phyloP scores from a whole-genome alignment of 768 basidiomycete genomes.

The Phlebiopsis flavidoalba region DNA sequence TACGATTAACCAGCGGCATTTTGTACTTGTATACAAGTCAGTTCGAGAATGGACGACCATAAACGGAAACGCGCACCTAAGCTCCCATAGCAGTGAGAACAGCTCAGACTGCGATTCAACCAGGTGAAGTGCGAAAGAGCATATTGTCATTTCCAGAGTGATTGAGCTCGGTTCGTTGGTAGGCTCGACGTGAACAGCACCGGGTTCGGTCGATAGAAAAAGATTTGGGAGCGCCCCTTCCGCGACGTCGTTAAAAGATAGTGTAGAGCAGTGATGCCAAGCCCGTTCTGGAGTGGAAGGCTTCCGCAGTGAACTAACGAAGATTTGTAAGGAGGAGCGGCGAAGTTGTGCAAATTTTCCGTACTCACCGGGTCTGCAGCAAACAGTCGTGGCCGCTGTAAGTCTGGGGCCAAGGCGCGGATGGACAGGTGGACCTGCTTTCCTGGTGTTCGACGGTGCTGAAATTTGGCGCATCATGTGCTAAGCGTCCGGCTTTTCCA shows the following conservation, averaged over 20 bases:
- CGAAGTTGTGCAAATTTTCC: neutral
- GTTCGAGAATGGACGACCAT: neutral
- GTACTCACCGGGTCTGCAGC: constrained; percentile 50
- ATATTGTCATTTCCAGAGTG: constrained; percentile 57
- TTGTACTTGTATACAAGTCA: constrained; percentile 28
- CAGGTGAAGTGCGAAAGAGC: constrained; percentile 74
- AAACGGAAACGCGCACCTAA: constrained; percentile 26
- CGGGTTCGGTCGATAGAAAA: neutral
- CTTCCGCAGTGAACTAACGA: constrained; percentile 52
- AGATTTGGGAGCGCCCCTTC: constrained; percentile 44
- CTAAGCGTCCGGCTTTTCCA: constrained; percentile 34
- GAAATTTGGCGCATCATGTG: neutral
- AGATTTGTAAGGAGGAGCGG: constrained; percentile 1
- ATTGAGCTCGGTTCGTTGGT: neutral
- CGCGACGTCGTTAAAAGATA: constrained; percentile 62
- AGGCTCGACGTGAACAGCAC: neutral
- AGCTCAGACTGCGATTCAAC: constrained; percentile 55
- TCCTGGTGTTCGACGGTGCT: neutral
- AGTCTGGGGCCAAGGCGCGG: constrained; percentile 32
- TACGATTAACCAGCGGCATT: constrained; percentile 60
- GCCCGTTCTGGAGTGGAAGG: constrained; percentile 51
- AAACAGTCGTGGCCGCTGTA: constrained; percentile 29
- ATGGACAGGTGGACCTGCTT: constrained; percentile 18
- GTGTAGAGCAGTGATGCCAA: constrained; percentile 43
- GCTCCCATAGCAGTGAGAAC: constrained; percentile 59